Base-by-base conservation (phyloP, 768 basidiomycete genomes). In the Tulasnella sp. region DNA sequence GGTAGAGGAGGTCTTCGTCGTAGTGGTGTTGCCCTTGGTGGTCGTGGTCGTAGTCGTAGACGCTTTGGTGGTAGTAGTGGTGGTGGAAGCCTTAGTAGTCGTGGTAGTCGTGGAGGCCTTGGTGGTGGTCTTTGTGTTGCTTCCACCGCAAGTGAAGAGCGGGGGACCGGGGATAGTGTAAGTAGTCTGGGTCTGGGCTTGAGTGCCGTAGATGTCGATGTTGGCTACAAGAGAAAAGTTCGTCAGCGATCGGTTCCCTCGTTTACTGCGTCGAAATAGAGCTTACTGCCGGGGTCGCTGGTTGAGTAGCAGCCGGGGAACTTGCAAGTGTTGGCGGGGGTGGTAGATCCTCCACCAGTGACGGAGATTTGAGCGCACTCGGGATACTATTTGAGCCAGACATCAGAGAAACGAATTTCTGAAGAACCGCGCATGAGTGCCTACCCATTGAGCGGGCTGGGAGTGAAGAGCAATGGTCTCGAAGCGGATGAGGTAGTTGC, bases 111-210 rank as follows among this genome's bases (percentile, higher is more conserved):
- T n/a, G n/a, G n/a, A n/a, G n/a, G n/a, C n/a, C n/a, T n/a, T n/a
- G n/a, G n/a, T n/a, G n/a, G n/a, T n/a, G 1, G 71, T 14, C 37
- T 35, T 39, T 26, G 59, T 66, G 37, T 37, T 22, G 35, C 42
- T 59, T 35, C 34, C n/a, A 6, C 37, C 63, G n/a, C 66, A 62
- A 17, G 71, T 52, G 39, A 70, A 75, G 1, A 75, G 35, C 5
- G 75, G 71, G 34, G 75, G 75, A 19, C 82, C 82, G 65, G 82
- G 83, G 74, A 84, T 83, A 37, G 77, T 76, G 78, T 83, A 84
- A 67, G 78, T 82, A 35, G 81, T 80, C 71, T 79, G 75, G 40
- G 78, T 78, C 42, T 69, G 34, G 44, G 76, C 75, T 4, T 75
- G 78, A 68, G 80, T 77, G 62, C 77, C 75, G 77, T 83, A 83